Evolutionary conservation across 768 basidiomycete genomes (phyloP).

Genomic region (Sarcodon aspratus): DNA sequence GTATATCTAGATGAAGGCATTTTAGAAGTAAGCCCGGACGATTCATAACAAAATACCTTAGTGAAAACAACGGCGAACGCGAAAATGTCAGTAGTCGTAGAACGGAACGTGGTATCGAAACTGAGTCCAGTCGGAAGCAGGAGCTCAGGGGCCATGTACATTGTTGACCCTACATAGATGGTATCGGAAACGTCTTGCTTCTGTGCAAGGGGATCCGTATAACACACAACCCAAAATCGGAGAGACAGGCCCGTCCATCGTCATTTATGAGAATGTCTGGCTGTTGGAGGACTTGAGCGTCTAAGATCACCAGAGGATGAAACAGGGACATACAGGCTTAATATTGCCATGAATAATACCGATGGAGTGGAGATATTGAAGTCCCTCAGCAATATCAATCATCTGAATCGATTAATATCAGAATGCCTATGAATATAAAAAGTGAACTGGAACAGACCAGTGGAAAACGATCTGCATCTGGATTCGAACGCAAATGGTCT

Average conservation of each 20-base stretch:
- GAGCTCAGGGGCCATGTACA: not conserved
- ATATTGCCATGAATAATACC: not conserved
- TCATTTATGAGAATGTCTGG: constrained; percentile 3
- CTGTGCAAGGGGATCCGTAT: not conserved
- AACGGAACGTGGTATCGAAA: constrained; percentile 7
- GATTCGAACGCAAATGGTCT: constrained; percentile 2
- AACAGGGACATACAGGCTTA: not conserved
- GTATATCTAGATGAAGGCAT: not conserved
- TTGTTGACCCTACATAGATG: not conserved
- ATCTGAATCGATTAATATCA: not conserved
- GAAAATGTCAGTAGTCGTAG: constrained; percentile 12
- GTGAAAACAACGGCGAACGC: not conserved
- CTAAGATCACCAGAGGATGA: not conserved
- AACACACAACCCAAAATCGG: constrained; percentile 4
- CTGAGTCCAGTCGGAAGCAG: constrained; percentile 4
- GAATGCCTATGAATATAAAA: not conserved
- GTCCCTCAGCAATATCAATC: not conserved
- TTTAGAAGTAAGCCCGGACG: too few species aligned
- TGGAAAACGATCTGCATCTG: constrained; percentile 1
- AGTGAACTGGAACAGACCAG: not conserved
- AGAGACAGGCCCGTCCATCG: not conserved
- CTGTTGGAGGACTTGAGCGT: not conserved
- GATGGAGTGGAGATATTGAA: not conserved
- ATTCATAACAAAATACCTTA: too few species aligned
- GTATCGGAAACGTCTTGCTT: not conserved